These are phyloP conservation scores for Rhododendron kiyosumense DNA, from an alignment of 148 eudicot species.

Conservation along the genomic window DNA sequence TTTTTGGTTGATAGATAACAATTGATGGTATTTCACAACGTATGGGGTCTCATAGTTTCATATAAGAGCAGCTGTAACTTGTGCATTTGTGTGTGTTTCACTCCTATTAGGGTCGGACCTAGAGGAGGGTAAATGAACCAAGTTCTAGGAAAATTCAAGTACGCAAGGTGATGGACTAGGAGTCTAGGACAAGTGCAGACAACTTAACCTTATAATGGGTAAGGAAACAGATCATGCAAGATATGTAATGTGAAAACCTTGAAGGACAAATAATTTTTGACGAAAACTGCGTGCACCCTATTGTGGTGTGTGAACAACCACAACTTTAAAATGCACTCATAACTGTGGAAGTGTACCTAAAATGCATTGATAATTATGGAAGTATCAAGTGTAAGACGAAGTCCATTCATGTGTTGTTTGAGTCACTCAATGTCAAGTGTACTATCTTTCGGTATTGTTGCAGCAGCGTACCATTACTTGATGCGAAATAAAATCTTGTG, in stretches of 20 bases:
- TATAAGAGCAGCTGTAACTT: neutral
- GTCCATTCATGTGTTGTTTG: neutral
- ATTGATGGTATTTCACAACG: neutral
- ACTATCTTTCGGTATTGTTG: neutral
- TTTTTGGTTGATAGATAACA: neutral
- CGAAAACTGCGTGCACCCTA: neutral
- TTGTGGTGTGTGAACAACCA: neutral
- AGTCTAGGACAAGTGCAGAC: neutral
- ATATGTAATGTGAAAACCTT: neutral
- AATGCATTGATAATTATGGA: neutral
- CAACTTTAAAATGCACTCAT: neutral
- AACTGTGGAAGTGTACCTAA: neutral
- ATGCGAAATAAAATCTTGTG: neutral
- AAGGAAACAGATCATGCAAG: neutral
- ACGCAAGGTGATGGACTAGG: neutral
- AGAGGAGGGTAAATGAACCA: neutral
- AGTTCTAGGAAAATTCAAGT: neutral
- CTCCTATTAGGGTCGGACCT: neutral
- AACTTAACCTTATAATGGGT: neutral
- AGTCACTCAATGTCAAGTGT: neutral
- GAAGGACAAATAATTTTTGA: neutral
- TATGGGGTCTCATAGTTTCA: neutral
- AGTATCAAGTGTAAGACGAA: neutral
- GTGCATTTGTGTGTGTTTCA: neutral
- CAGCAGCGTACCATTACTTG: neutral